These are phyloP conservation scores for Gracilaria domingensis DNA, from an alignment of 23 red algal genomes.

Conservation along the genomic window DNA sequence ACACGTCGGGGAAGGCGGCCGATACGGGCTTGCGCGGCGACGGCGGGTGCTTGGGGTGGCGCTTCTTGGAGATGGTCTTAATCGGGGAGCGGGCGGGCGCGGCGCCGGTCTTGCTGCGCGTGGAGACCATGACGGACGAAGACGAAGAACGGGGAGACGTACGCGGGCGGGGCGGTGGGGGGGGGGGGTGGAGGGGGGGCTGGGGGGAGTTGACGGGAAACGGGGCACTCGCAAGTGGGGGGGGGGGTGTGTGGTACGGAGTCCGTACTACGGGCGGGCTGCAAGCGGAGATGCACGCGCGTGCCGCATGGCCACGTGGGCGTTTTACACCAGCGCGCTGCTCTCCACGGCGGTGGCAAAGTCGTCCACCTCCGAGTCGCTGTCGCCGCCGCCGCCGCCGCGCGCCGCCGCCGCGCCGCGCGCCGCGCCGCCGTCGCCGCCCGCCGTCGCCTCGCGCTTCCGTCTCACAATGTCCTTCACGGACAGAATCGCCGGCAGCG, in stretches of 20 bases:
- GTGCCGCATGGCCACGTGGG: conserved; percentile 24
- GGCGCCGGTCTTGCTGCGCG: conserved; percentile 68
- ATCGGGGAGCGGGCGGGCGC: conserved; percentile 26
- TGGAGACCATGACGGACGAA: conserved; percentile 47
- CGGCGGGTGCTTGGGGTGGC: background rate
- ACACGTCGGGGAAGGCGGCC: conserved; percentile 41
- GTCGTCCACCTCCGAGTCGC: conserved; percentile 32
- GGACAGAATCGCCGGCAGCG: conserved; percentile 60
- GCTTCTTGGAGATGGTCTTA: conserved; percentile 59
- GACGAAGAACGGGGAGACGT: too few species aligned
- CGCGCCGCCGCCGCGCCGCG: background rate
- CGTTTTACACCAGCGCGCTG: conserved; percentile 1
- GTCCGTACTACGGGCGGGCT: too few species aligned
- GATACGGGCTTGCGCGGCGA: background rate
- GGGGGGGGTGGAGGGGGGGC: too few species aligned
- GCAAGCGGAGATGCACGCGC: conserved; percentile 43
- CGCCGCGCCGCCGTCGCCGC: conserved; percentile 1
- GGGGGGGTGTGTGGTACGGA: too few species aligned
- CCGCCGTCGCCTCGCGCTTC: conserved; percentile 30
- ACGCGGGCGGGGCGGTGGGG: too few species aligned
- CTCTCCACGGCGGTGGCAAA: conserved; percentile 16
- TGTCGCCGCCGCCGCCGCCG: background rate
- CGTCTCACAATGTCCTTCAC: conserved; percentile 67
- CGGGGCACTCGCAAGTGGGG: too few species aligned
- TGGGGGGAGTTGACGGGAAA: too few species aligned